Percentiles rank a stretch among this genome's conserved stretches.
phyloP scores from a whole-genome alignment of 257 asterid genomes.

The Euphrasia confusa region DNA sequence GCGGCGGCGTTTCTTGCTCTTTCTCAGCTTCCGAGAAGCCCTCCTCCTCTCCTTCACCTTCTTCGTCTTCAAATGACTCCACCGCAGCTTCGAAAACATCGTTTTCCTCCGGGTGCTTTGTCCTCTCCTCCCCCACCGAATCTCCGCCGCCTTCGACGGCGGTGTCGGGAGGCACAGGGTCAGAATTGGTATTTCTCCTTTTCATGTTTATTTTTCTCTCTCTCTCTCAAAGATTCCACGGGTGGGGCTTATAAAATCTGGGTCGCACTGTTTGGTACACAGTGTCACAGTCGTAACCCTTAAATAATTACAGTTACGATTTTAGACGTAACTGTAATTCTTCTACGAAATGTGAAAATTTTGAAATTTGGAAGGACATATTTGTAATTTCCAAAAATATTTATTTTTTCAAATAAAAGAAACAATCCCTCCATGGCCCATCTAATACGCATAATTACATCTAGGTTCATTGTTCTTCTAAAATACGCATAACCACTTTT shows the following conservation, averaged over 20 bases:
- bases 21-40: conserved; percentile 34
- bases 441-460: too few relatives aligned
- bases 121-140: conserved; percentile 23
- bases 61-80: conserved; percentile 35
- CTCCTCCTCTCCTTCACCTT: conserved; percentile 32
- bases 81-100: conserved; percentile 27
- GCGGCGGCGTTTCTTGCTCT: conserved; percentile 25
- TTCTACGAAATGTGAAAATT: too few relatives aligned
- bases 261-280: too few relatives aligned
- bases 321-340: too few relatives aligned
- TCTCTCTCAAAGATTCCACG: not conserved
- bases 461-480: too few relatives aligned
- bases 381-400: too few relatives aligned
- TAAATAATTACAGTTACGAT: too few relatives aligned
- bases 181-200: conserved; percentile 32
- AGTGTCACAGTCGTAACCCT: too few relatives aligned
- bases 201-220: conserved; percentile 24
- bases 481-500: too few relatives aligned
- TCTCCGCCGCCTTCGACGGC: conserved; percentile 20
- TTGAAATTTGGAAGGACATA: too few relatives aligned
- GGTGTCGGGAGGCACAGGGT: conserved; percentile 25
- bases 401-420: too few relatives aligned
- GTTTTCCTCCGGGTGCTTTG: conserved; percentile 23
- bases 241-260: not conserved
- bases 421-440: too few relatives aligned